A percentile compares a stretch with the other conserved stretches of the same genome.
Conservation (phyloP, 1,284 basidiomycete genomes). For the Apiotrichum sp. region DNA sequence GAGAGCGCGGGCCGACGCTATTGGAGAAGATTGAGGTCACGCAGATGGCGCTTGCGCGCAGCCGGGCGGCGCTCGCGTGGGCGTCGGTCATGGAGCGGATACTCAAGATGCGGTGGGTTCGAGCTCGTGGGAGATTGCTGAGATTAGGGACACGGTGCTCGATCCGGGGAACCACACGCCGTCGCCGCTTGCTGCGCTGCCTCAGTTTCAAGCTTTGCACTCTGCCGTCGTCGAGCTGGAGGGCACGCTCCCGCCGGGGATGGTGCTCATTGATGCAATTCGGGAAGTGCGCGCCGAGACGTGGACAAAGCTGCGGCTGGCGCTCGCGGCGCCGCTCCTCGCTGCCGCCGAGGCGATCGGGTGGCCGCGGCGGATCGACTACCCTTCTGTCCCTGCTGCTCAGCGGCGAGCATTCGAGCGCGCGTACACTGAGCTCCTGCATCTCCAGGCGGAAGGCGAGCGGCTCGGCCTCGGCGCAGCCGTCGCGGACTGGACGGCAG, state of each 20-base stretch:
- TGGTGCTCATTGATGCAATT: slow-evolving; percentile 51
- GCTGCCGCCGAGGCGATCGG: slow-evolving; percentile 62
- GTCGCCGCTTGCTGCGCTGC: slow-evolving; percentile 49
- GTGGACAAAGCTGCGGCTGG: slow-evolving; percentile 65
- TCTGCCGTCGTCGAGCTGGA: slow-evolving; percentile 54
- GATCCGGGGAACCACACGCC: slow-evolving; percentile 43
- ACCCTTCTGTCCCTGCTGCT: slow-evolving; percentile 51
- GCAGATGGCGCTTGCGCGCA: slow-evolving; percentile 64
- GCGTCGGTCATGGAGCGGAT: slow-evolving; percentile 65
- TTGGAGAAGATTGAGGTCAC: slow-evolving; percentile 65
- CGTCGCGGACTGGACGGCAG: slow-evolving; percentile 9
- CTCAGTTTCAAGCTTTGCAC: slow-evolving; percentile 59
- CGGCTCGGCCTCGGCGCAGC: slow-evolving; percentile 1
- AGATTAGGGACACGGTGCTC: slow-evolving; percentile 33
- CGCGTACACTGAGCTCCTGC: slow-evolving; percentile 65
- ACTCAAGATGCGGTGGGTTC: slow-evolving; percentile 64
- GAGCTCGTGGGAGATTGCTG: slow-evolving; percentile 11
- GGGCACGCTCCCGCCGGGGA: slow-evolving; percentile 44
- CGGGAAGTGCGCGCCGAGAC: slow-evolving; percentile 58
- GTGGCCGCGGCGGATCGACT: slow-evolving; percentile 72
- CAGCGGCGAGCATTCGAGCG: slow-evolving; percentile 62
- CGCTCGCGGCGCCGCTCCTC: slow-evolving; percentile 58
- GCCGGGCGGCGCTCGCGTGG: slow-evolving; percentile 68
- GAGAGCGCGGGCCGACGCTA: slow-evolving; percentile 18
- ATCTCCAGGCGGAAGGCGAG: slow-evolving; percentile 60